Evolutionary conservation across 352 stramenopile genomes (phyloP), one percentile per base, ranked within the genome.

Genomic region (Pythium volutum): DNA sequence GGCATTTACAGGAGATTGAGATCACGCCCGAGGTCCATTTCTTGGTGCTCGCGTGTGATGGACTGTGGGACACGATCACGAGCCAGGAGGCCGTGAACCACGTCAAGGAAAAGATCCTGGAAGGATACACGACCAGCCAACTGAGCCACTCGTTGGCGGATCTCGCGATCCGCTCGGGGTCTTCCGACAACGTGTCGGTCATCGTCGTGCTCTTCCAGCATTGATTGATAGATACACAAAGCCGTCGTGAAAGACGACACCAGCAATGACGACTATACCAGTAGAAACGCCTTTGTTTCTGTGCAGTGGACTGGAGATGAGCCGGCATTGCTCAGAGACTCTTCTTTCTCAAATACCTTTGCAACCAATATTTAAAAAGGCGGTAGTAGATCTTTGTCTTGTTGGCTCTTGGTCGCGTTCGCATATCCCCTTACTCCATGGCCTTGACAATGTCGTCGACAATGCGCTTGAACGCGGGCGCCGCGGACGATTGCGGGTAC

Each of bases 31-130:
- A 97, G 56, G 91, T 97, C 42, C 83, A 96, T 53, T 98, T 97
- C 58, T 70, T 98, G 20, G 81, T 98, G 51, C 74, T 98, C 5
- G 91, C 90, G 3, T 98, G 91, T 64, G 91, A 98, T 64, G 91
- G 91, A 2, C 73, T 98, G 26, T 98, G 90, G 89, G 91, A 98
- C 66, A 95, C 88, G 14, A 94, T 98, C 60, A 96, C 76, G 47
- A 97, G 88, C 73, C 91, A 97, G 64, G 89, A 97, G 46, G 91
- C 95, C 6, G 87, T 97, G 8, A 82, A 86, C 50, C 84, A 93
- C 55, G 84, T 97, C 10, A 71, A 73, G 11, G 79, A 88, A 43
- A 81, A 84, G 46, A 33, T 96, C 57, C 70, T 68, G 14, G 77
- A 90, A 74, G 79, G 83, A 8, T 88, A 82, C 53, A 84, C 81